These are phyloP conservation scores for Aspergillus asperescens DNA, from an alignment of 495 filamentous ascomycete genomes.

Conservation along the genomic window DNA sequence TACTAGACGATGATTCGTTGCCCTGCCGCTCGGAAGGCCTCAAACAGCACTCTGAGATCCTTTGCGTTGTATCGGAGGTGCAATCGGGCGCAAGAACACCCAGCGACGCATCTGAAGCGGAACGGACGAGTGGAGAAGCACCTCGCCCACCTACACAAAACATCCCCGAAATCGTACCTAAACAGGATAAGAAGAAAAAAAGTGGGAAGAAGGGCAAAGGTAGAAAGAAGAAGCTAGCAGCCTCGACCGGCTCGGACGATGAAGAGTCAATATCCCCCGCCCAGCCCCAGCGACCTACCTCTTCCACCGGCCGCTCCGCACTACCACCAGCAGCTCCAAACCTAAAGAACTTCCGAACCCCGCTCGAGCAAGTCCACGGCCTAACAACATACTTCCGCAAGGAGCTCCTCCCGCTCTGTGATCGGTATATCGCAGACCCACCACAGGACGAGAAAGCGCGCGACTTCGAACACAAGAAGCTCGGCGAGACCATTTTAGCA, in stretches of 20 bases:
- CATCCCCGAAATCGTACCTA: background rate
- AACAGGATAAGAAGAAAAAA: slow-evolving; percentile 31
- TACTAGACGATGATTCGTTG: slow-evolving; percentile 60
- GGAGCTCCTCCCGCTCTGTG: slow-evolving; percentile 61
- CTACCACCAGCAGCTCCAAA: slow-evolving; percentile 36
- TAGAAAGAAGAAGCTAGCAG: slow-evolving; percentile 19
- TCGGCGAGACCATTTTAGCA: slow-evolving; percentile 77
- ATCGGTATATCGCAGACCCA: slow-evolving; percentile 57
- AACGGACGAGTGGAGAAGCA: slow-evolving; percentile 18
- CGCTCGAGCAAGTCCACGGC: slow-evolving; percentile 66
- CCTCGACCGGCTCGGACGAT: slow-evolving; percentile 19
- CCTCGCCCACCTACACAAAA: slow-evolving; percentile 17
- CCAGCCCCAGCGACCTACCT: slow-evolving; percentile 14
- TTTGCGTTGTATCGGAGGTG: slow-evolving; percentile 55
- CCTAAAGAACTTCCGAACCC: slow-evolving; percentile 30
- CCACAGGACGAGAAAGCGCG: slow-evolving; percentile 66
- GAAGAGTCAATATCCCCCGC: slow-evolving; percentile 11
- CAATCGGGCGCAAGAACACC: slow-evolving; percentile 44
- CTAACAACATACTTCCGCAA: slow-evolving; percentile 62
- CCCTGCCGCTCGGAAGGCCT: slow-evolving; percentile 68
- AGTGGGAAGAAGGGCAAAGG: slow-evolving; percentile 19
- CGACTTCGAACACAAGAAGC: slow-evolving; percentile 69
- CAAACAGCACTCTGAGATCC: slow-evolving; percentile 73
- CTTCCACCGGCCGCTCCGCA: slow-evolving; percentile 13
- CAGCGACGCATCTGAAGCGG: slow-evolving; percentile 42